Percentiles rank a stretch among this genome's conserved stretches.
phyloP scores from a whole-genome alignment of 805 yeast genomes.

The Pichia nakasei region DNA sequence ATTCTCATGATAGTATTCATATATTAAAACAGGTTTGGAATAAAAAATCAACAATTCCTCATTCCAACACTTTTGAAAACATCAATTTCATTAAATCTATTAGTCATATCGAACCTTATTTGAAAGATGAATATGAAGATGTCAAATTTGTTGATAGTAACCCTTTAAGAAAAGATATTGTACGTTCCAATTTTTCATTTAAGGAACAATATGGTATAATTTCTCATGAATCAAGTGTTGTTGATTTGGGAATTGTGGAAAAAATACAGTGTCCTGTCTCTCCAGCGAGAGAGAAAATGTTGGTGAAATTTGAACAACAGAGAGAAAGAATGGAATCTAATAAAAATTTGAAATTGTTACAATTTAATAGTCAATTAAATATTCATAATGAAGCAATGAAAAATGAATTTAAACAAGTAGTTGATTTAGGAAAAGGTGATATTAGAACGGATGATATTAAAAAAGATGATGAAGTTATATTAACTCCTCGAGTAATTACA shows the following conservation, averaged over 20 bases:
- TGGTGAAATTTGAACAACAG: conserved; percentile 11
- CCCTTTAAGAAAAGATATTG: neutral
- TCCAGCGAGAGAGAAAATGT: conserved; percentile 13
- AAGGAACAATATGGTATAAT: conserved; percentile 18
- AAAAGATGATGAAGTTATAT: conserved; percentile 2
- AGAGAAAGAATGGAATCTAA: conserved; percentile 6
- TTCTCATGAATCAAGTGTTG: conserved; percentile 13
- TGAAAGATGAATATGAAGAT: conserved; percentile 18
- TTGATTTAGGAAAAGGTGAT: neutral
- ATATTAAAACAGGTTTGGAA: conserved; percentile 22
- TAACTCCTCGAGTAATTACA: neutral
- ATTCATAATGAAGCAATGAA: conserved; percentile 10
- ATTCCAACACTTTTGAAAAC: conserved; percentile 8
- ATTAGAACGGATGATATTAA: neutral
- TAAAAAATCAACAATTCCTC: neutral
- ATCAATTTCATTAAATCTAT: conserved; percentile 1
- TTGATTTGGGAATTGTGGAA: conserved; percentile 24
- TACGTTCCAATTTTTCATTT: neutral
- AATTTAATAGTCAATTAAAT: conserved; percentile 5
- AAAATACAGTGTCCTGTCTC: conserved; percentile 11
- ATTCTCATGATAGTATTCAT: conserved; percentile 10
- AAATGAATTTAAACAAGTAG: neutral
- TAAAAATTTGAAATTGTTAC: conserved; percentile 9
- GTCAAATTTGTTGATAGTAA: neutral
- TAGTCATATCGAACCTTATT: conserved; percentile 18